Base-by-base conservation (phyloP, 2,329 filamentous ascomycete species). In the Diaporthe destruens region DNA sequence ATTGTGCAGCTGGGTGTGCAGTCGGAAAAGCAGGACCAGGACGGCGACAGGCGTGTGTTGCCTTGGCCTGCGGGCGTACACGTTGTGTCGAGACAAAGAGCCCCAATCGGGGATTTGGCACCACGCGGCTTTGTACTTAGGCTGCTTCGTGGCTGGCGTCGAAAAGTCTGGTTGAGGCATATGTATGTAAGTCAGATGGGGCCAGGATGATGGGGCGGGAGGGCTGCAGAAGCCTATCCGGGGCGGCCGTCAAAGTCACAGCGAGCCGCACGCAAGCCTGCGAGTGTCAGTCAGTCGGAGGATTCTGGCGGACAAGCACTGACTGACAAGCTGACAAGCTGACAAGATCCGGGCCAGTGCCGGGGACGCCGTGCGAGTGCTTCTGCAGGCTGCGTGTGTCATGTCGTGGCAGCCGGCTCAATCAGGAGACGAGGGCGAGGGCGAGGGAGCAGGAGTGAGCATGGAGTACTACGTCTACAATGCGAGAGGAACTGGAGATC, bases 151-250 rank as follows among this genome's bases (percentile, higher is more conserved):
- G 61, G 61, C 32, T 14, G 61, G 47, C 32, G 16, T 66, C 20
- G 20, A 36, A 53, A 66, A 66, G 61, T 53, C 36, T 66, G 61
- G 61, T 66, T 32, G 61, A 66, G 44, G 59, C 29, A 12, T n/a
- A 47, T 18, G 42, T 20, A 49, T 51, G 47, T 51, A 66, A 39
- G 47, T 51, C 44, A 66, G 44, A 66, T 39, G 20, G 42, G 44
- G 23, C 34, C 57, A 61, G 47, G 61, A 12, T 20, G 47, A n/a
- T 16, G 39, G 44, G 44, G 47, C 61, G 20, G 61, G 36, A 53
- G 47, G 61, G 61, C 61, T 66, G 61, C 61, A 65, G 61, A 36
- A 65, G 61, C 44, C 32, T 53, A 66, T 47, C 61, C 61, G 61
- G 7, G 32, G 44, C 32, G 61, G n/a, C 44, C n/a, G 3, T 34